Evolutionary conservation across 2,329 filamentous ascomycete species (phyloP), one percentile per base, ranked within the genome.

Genomic region (Penicillium expansum): DNA sequence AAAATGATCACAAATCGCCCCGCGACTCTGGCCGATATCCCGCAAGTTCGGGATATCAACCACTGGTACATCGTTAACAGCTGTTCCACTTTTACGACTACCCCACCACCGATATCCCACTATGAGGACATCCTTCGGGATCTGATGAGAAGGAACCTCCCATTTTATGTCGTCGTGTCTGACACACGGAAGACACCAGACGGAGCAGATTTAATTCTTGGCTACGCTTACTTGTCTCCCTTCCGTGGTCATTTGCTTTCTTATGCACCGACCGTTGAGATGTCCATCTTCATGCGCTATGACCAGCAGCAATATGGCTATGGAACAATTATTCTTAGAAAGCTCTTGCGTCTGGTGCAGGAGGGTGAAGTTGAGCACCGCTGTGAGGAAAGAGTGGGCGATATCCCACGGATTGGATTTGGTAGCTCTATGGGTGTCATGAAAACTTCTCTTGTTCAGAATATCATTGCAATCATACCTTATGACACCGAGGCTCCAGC

Each of bases 211-310:
- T 47, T 62, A 5, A 61, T 75, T 2, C 52, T 74, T 11, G 74
- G 74, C 22, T 78, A 73, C 55, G 59, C 67, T 30, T 76, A 69
- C 35, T 66, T 70, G 27, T 69, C 69, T 6, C 68, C 69, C 2
- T 78, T 74, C 53, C 69, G 74, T 3, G 69, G 67, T 5, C 62
- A 64, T 27, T 66, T 74, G 63, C 60, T 71, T 20, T 72, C 72
- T 1, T 78, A 77, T 57, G 71, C 67, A 13, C 68, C 74, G 8
- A 76, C 75, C 0, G 75, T 76, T 9, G 76, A 78, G 57, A 61
- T 77, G 7, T 70, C 69, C 1, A 61, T 78, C 13, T 77, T 76
- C 55, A 69, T 75, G 45, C 73, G 74, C 56, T 73, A 70, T 1
- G 67, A 70, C 0, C 57, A 76, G 42, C 68, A 62, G 14, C 63